Conservation (phyloP, 192 early-diverging fungal genomes). For the Coemansia javaensis region DNA sequence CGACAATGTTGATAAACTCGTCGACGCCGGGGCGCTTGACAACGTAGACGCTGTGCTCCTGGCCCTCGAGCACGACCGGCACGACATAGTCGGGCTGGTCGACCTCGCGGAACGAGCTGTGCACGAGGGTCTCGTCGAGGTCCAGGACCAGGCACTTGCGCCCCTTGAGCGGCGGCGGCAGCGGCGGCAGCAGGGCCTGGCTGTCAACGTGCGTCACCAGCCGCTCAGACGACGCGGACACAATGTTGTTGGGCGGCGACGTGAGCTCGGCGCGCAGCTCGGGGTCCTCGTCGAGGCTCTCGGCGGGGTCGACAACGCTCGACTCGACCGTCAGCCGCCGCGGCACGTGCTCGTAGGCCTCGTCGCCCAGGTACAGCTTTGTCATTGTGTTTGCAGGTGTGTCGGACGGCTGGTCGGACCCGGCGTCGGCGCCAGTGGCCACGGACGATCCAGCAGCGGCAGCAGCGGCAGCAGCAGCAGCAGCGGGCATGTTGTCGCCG, state of each 20-base stretch:
- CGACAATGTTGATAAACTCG: slow-evolving; percentile 81
- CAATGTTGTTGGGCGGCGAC: slow-evolving; percentile 44
- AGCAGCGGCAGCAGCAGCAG: too few species aligned
- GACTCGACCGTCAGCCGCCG: slow-evolving; percentile 38
- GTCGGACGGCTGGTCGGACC: slow-evolving; percentile 15
- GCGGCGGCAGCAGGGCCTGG: slow-evolving; percentile 61
- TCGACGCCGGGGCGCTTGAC: slow-evolving; percentile 96
- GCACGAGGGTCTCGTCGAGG: slow-evolving; percentile 95
- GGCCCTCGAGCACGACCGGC: slow-evolving; percentile 87
- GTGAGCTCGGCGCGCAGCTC: slow-evolving; percentile 47
- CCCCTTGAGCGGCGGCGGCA: slow-evolving; percentile 61
- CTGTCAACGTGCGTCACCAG: slow-evolving; percentile 34
- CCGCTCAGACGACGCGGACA: slow-evolving; percentile 42
- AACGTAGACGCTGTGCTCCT: slow-evolving; percentile 91
- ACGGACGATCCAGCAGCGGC: too few species aligned
- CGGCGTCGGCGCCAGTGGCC: not conserved
- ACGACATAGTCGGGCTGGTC: slow-evolving; percentile 85
- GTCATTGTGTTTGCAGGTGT: slow-evolving; percentile 37
- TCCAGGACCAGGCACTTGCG: slow-evolving; percentile 94
- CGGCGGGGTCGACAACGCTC: slow-evolving; percentile 38
- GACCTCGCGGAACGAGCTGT: slow-evolving; percentile 82
- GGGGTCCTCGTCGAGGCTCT: slow-evolving; percentile 28
- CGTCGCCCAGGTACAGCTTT: slow-evolving; percentile 44
- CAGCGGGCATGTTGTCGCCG: slow-evolving; percentile 25
- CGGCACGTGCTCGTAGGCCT: slow-evolving; percentile 35